Conservation (phyloP, 108 stramenopile genomes). For the Nitzschia inconspicua region DNA sequence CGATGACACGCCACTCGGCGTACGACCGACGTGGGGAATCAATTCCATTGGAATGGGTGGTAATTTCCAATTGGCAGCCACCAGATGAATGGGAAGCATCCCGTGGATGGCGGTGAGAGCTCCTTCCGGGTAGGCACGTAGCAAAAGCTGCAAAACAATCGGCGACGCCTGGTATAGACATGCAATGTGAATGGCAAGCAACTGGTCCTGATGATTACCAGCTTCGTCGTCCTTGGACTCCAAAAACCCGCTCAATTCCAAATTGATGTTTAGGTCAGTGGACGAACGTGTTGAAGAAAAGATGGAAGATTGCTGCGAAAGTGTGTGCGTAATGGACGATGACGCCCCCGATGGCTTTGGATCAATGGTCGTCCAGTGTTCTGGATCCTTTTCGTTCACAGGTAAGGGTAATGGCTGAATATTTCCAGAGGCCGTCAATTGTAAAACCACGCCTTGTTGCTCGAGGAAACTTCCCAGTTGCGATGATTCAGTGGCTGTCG, state of each 20-base stretch:
- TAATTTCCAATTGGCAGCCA: conserved; percentile 16
- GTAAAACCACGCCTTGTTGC: background rate
- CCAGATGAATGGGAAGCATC: conserved; percentile 38
- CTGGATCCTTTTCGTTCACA: background rate
- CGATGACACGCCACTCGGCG: background rate
- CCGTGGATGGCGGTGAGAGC: background rate
- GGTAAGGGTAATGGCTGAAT: background rate
- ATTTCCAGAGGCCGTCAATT: background rate
- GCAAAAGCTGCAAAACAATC: conserved; percentile 18
- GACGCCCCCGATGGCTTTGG: background rate
- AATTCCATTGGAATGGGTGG: no score
- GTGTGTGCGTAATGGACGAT: background rate
- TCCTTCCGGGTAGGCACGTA: conserved; percentile 21
- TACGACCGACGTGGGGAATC: background rate
- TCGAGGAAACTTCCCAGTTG: background rate
- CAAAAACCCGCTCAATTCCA: background rate
- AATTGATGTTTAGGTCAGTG: background rate
- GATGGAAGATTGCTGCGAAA: background rate
- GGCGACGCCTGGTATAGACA: conserved; percentile 35
- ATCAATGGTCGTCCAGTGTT: background rate
- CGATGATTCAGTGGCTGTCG: background rate
- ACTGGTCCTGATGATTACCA: background rate
- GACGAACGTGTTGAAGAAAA: background rate
- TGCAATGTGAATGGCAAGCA: conserved; percentile 35
- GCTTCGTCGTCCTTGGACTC: background rate